Conservation (phyloP, 257 asterid genomes). For the Solanum lycopersicoides region DNA sequence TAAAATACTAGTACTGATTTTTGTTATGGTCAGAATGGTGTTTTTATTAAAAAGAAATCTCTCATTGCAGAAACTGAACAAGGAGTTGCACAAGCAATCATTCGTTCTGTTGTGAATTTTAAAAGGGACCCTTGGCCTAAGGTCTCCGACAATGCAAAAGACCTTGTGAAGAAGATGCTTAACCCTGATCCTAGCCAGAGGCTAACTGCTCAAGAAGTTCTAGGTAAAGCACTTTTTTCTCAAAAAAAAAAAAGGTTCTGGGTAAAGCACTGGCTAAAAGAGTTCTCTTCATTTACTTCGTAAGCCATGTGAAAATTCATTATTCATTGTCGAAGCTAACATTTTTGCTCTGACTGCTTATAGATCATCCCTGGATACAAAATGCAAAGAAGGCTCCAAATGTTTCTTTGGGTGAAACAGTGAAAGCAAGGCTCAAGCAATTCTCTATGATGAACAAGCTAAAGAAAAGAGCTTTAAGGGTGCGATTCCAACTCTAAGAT, state of each 20-base stretch:
- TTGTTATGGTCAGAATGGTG: not conserved
- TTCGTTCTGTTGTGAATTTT: constrained; percentile 37
- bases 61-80: constrained; percentile 35
- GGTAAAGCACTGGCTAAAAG: constrained; percentile 7
- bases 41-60: not conserved
- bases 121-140: constrained; percentile 45
- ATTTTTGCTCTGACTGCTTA: not conserved
- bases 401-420: constrained; percentile 39
- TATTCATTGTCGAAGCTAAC: not conserved
- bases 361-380: constrained; percentile 47
- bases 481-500: constrained; percentile 4
- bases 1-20: not conserved
- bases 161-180: constrained; percentile 40
- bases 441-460: constrained; percentile 41
- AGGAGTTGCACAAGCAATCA: constrained; percentile 45
- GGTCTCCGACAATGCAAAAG: constrained; percentile 42
- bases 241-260: constrained; percentile 2
- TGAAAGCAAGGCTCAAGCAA: constrained; percentile 41
- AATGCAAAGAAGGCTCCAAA: constrained; percentile 42
- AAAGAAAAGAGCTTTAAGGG: constrained; percentile 45
- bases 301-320: not conserved
- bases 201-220: constrained; percentile 38
- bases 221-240: constrained; percentile 11
- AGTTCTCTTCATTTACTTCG: not conserved
- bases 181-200: constrained; percentile 40